Evolutionary conservation across 345 rosid species (phyloP).

Genomic region (Dipteronia sinensis): DNA sequence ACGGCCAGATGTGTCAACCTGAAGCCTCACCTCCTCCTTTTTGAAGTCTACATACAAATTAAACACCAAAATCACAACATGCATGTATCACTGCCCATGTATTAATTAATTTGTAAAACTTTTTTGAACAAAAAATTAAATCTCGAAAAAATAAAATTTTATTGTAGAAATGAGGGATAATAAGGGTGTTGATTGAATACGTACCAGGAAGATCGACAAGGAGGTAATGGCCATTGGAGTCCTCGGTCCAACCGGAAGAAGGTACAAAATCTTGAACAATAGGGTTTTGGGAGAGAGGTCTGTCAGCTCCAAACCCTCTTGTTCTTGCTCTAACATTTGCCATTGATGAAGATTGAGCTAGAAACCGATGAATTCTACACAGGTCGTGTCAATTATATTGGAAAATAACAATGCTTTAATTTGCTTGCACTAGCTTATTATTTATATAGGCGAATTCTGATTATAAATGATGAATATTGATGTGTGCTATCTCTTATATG

Average conservation of each 20-base stretch:
- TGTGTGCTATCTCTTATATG: background rate
- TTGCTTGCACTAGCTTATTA: background rate
- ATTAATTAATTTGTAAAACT: no score
- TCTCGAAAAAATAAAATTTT: no score
- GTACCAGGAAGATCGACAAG: constrained; percentile 65
- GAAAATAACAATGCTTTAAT: no score
- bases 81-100: background rate
- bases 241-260: constrained; percentile 50
- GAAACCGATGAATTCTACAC: background rate
- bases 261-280: constrained; percentile 38
- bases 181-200: constrained; percentile 7
- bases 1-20: constrained; percentile 24
- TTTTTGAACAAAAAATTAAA: no score
- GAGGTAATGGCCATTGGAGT: constrained; percentile 42
- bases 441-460: background rate
- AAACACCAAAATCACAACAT: background rate
- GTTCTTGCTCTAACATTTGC: constrained; percentile 19
- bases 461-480: background rate
- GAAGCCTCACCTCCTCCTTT: constrained; percentile 48
- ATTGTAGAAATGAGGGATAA: background rate
- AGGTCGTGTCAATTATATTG: no score
- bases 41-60: constrained; percentile 35
- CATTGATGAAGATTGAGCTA: constrained; percentile 20
- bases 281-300: constrained; percentile 7
- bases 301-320: background rate